Evolutionary conservation across 257 asterid species (phyloP).

Genomic region (Przewalskia tangutica): DNA sequence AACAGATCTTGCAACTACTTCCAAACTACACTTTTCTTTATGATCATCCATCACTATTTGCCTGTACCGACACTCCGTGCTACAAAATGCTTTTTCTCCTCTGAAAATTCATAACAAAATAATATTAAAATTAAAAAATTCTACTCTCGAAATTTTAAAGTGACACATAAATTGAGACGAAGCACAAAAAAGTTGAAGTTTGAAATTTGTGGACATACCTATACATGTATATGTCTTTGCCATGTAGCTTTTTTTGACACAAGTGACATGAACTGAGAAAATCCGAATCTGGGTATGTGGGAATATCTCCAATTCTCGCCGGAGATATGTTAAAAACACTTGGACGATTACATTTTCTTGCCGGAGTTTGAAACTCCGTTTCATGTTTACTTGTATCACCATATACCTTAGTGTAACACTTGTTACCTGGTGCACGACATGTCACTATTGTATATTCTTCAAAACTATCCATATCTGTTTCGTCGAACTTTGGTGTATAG

Average conservation of each 20-base stretch:
- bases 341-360: conserved; percentile 11
- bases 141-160: no score
- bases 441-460: conserved; percentile 63
- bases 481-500: conserved; percentile 11
- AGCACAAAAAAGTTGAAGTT: not conserved
- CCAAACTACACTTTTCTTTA: conserved; percentile 50
- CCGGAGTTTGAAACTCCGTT: not conserved
- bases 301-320: conserved; percentile 21
- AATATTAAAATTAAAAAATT: not conserved
- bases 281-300: conserved; percentile 40
- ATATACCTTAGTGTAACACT: conserved; percentile 45
- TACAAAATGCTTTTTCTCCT: conserved; percentile 89
- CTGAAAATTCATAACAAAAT: conserved; percentile 27
- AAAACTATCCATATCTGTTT: conserved; percentile 27
- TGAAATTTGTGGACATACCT: conserved; percentile 30
- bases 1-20: conserved; percentile 20
- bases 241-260: conserved; percentile 67
- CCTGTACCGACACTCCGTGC: conserved; percentile 71
- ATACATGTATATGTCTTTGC: conserved; percentile 85
- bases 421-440: conserved; percentile 42
- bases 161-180: no score
- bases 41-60: conserved; percentile 68
- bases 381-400: conserved; percentile 22
- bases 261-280: conserved; percentile 60
- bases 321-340: conserved; percentile 64